Conservation (phyloP, 2,329 filamentous ascomycete species). For the Colletotrichum simmondsii region DNA sequence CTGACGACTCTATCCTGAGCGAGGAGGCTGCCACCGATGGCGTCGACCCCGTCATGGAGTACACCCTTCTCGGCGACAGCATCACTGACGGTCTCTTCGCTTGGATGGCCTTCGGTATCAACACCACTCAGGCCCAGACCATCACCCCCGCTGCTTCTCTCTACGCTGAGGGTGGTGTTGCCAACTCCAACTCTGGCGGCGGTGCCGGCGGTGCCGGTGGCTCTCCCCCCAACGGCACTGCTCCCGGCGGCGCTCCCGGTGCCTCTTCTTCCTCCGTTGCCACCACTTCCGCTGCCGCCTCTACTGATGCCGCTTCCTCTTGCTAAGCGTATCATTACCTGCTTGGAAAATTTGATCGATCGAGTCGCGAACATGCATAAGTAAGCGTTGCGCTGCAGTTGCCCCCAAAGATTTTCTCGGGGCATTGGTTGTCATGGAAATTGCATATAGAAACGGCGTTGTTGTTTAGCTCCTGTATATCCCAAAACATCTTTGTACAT, state of each 20-base stretch:
- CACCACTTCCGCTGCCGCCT: neutral
- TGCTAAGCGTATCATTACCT: neutral
- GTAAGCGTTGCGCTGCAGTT: neutral
- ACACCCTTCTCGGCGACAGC: constrained; percentile 64
- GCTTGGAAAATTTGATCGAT: neutral
- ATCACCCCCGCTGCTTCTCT: constrained; percentile 45
- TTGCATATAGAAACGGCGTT: neutral
- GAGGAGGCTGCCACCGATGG: constrained; percentile 57
- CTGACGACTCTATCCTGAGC: constrained; percentile 59
- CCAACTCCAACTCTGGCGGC: constrained; percentile 38
- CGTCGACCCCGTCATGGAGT: constrained; percentile 69
- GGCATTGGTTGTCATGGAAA: neutral
- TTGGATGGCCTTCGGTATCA: constrained; percentile 65
- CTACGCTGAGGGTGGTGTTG: constrained; percentile 46
- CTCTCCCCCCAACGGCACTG: constrained; percentile 28
- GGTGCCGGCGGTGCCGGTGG: constrained; percentile 31
- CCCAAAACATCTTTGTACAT: neutral
- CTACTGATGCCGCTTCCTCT: neutral
- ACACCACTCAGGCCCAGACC: constrained; percentile 40
- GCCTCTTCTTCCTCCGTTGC: neutral
- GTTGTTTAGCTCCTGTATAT: neutral
- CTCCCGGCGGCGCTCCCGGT: neutral
- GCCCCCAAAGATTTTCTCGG: neutral
- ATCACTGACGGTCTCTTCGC: constrained; percentile 62
- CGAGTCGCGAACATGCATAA: neutral